Conservation (phyloP, 371 early-diverging fungal species). For the Circinella umbellata region DNA sequence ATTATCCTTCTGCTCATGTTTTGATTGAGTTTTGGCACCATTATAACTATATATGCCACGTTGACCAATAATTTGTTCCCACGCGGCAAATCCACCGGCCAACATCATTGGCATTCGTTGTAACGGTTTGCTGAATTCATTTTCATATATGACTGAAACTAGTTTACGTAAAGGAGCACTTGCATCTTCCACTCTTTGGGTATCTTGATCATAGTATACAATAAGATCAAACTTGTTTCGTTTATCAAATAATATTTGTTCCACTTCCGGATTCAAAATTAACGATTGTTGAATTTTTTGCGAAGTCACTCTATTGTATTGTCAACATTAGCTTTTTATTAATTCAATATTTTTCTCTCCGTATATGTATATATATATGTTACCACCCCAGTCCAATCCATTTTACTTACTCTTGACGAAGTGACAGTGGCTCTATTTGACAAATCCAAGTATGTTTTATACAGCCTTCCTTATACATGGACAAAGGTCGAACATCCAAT, state of each 20-base stretch:
- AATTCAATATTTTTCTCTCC: no score
- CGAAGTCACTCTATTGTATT: slow-evolving; percentile 39
- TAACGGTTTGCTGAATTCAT: slow-evolving; percentile 58
- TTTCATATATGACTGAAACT: slow-evolving; percentile 60
- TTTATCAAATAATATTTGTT: slow-evolving; percentile 65
- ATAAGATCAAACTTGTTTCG: slow-evolving; percentile 76
- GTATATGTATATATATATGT: no score
- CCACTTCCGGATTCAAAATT: slow-evolving; percentile 48
- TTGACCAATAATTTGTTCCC: slow-evolving; percentile 58
- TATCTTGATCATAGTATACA: slow-evolving; percentile 73
- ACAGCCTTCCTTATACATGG: slow-evolving; percentile 71
- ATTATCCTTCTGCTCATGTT: neutral
- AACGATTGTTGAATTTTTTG: slow-evolving; percentile 50
- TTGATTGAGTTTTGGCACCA: neutral
- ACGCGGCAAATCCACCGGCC: slow-evolving; percentile 80
- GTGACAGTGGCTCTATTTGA: slow-evolving; percentile 81
- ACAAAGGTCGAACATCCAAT: slow-evolving; percentile 82
- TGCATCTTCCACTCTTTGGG: slow-evolving; percentile 22
- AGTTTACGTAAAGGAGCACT: slow-evolving; percentile 42
- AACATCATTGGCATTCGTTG: slow-evolving; percentile 66
- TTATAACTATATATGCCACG: slow-evolving; percentile 36
- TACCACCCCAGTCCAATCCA: no score
- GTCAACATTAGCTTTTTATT: no score
- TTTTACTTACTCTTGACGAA: slow-evolving; percentile 57
- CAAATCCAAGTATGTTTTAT: slow-evolving; percentile 74